Conservation (phyloP, 441 rosid species). For the Corymbia calophylla region DNA sequence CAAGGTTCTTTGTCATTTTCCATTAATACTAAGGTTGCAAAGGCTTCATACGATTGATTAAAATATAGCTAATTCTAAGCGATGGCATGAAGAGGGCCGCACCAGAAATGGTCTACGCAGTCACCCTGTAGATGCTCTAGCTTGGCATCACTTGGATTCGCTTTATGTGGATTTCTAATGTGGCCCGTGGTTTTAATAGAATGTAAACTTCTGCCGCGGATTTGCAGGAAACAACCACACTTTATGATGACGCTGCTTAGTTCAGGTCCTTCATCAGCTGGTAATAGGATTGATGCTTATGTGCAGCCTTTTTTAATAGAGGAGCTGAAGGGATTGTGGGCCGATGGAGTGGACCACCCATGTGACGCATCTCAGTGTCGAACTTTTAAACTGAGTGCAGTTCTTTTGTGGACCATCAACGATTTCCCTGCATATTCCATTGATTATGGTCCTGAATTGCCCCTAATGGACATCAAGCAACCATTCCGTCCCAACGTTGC, state of each 20-base stretch:
- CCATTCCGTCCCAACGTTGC: not conserved
- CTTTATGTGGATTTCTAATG: not conserved
- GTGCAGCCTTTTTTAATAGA: not conserved
- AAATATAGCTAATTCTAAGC: not conserved
- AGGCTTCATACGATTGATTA: not conserved
- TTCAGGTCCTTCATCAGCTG: not conserved
- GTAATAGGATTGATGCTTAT: not conserved
- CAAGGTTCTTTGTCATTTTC: not conserved
- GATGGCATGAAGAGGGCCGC: not conserved
- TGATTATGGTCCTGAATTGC: not conserved
- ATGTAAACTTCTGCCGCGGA: not conserved
- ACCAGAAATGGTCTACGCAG: not conserved
- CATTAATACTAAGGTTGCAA: not conserved
- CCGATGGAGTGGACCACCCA: not conserved
- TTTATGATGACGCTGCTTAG: not conserved
- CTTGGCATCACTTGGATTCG: not conserved
- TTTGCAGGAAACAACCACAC: not conserved
- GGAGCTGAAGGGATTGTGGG: not conserved
- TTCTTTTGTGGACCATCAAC: not conserved
- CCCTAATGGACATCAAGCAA: not conserved
- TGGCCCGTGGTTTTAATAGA: not conserved
- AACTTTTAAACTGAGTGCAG: not conserved
- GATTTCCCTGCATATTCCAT: not conserved
- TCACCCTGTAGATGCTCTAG: not conserved
- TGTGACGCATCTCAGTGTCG: not conserved